Base-by-base conservation (phyloP, 345 rosid genomes). In the Dipteronia dyeriana region DNA sequence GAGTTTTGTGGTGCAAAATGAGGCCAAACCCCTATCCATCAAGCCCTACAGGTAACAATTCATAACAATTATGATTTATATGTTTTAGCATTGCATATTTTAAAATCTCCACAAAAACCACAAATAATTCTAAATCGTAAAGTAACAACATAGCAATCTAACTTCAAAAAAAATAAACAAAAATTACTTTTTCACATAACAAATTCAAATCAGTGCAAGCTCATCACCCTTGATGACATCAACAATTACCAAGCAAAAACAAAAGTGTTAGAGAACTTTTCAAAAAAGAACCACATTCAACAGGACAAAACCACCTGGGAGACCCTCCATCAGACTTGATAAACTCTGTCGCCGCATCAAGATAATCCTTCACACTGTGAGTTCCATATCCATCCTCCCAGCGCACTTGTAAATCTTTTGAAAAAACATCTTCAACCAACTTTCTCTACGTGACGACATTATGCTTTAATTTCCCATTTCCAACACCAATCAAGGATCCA, bases 361-460 rank as follows among this genome's bases (percentile, higher is more conserved):
- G 82, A 84, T 84, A 93, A 87, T 93, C 93, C 83, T 89, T 87
- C 1, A 89, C 86, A n/a, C 86, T 86, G 39, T 43, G 82, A 16
- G 86, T 81, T 39, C 95, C 90, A 73, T 88, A 95, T 17, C 95
- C 99, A 88, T 95, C 97, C 78, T 95, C 93, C 98, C 99, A 95
- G 71, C 88, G 78, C 62, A 84, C 78, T 77, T 88, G 86, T 84
- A 95, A 75, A 54, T 81, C 82, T 23, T 83, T 68, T 7, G 82
- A 68, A 76, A 78, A 75, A 65, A 3, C 85, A 31, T 89, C 83
- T 70, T 78, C 79, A 62, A 60, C 79, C 71, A 66, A 19, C 75
- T 62, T 83, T 70, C 71, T 80, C 82, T 83, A 72, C 79, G 68
- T 66, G 69, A 69, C 81, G 22, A 26, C 60, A 49, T 67, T 75